Evolutionary conservation across 1,139 yeast species (phyloP).

Genomic region (Magnusiomyces suaveolens): DNA sequence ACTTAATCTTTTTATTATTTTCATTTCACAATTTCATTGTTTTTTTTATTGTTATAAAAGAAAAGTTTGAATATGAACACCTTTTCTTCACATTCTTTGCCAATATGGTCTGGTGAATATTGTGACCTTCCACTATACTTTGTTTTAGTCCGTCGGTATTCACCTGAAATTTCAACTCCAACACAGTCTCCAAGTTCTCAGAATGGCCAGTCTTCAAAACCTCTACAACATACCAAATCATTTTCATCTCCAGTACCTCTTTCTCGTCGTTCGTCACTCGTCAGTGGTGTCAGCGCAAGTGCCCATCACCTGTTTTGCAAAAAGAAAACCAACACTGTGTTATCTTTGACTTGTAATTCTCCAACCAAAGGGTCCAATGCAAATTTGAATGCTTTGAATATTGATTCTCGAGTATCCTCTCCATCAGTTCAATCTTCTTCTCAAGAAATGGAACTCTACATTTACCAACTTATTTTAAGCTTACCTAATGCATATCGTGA

Average conservation of each 20-base stretch:
- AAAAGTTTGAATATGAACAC: not conserved
- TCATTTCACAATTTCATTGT: not conserved
- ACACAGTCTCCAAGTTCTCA: not conserved
- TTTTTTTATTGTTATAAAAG: not conserved
- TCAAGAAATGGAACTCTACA: not conserved
- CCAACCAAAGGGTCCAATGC: not conserved
- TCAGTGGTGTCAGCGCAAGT: not conserved
- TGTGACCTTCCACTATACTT: conserved; percentile 3
- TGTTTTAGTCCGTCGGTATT: not conserved
- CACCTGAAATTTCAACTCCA: not conserved
- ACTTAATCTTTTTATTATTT: no score
- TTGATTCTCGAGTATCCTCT: not conserved
- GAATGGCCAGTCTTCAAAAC: not conserved
- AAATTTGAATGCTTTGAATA: not conserved
- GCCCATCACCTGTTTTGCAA: conserved; percentile 3
- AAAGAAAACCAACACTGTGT: not conserved
- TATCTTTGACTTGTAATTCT: not conserved
- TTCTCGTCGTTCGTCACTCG: conserved; percentile 1
- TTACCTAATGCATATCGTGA: conserved; percentile 3
- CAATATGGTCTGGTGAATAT: conserved; percentile 4
- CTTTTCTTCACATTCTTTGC: not conserved
- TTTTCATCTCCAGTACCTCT: not conserved
- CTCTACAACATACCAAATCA: no score
- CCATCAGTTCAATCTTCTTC: not conserved
- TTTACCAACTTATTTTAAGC: conserved; percentile 2